Percentiles rank a stretch among this genome's conserved stretches.
These are phyloP conservation scores for Euphorbia schlechtendalii DNA, from an alignment of 441 rosid species.

Conservation along the genomic window DNA sequence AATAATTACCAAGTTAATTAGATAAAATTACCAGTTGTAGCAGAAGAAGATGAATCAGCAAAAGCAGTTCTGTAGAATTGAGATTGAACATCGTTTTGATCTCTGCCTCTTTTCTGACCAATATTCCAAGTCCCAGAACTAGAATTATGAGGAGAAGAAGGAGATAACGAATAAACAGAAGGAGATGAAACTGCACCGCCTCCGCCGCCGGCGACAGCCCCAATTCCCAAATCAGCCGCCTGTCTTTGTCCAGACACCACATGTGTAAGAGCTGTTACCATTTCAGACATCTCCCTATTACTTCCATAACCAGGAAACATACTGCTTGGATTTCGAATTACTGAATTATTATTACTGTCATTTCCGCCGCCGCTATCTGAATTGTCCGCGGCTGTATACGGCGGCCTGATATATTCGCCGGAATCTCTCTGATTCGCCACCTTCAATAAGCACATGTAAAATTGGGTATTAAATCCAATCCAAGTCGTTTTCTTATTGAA, in stretches of 20 bases:
- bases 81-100: slow-evolving; percentile 23
- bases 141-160: slow-evolving; percentile 16
- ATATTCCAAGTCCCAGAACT: not conserved
- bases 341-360: slow-evolving; percentile 14
- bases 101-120: slow-evolving; percentile 51
- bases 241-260: slow-evolving; percentile 37
- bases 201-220: not conserved
- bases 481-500: too few species aligned
- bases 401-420: slow-evolving; percentile 24
- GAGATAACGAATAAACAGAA: too few species aligned
- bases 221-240: too few species aligned
- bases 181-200: slow-evolving; percentile 13
- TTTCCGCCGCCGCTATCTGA: slow-evolving; percentile 17
- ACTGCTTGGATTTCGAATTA: slow-evolving; percentile 10
- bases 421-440: slow-evolving; percentile 49
- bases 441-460: slow-evolving; percentile 30
- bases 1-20: not conserved
- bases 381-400: not conserved
- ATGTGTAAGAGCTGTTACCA: slow-evolving; percentile 27
- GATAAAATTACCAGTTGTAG: slow-evolving; percentile 30
- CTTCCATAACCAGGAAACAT: slow-evolving; percentile 27
- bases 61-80: slow-evolving; percentile 13
- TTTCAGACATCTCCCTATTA: slow-evolving; percentile 43
- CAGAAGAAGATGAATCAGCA: slow-evolving; percentile 13
- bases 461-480: too few species aligned